These are phyloP conservation scores for Pisolithus thermaeus DNA, from an alignment of 1,284 basidiomycete species.

Conservation along the genomic window DNA sequence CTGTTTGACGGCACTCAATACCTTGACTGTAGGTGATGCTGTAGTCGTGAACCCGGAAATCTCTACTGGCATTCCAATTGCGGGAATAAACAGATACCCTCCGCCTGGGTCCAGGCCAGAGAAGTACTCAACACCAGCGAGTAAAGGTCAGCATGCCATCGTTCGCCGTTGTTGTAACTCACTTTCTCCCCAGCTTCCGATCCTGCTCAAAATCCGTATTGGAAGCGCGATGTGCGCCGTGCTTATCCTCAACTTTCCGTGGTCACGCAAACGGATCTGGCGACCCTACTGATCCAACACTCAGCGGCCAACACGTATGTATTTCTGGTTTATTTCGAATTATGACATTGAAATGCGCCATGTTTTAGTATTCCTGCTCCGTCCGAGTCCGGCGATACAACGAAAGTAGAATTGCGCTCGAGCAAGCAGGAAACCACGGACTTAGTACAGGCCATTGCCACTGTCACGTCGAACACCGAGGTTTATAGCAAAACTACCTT, in stretches of 20 bases:
- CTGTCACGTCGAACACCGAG: constrained; percentile 55
- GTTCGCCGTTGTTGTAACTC: background rate
- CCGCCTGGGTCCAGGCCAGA: constrained; percentile 85
- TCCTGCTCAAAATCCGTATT: constrained; percentile 83
- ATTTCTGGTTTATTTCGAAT: background rate
- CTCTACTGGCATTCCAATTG: constrained; percentile 85
- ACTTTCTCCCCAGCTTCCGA: constrained; percentile 56
- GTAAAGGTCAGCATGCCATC: constrained; percentile 55
- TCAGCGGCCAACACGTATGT: constrained; percentile 63
- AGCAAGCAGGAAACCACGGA: constrained; percentile 42
- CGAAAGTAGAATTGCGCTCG: constrained; percentile 44
- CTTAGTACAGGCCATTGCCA: constrained; percentile 65
- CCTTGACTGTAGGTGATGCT: constrained; percentile 53
- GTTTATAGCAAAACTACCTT: constrained; percentile 60
- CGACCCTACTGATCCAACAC: constrained; percentile 78
- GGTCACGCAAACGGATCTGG: constrained; percentile 76
- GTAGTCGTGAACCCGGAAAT: constrained; percentile 84
- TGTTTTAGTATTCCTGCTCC: constrained; percentile 52
- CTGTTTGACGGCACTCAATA: constrained; percentile 7
- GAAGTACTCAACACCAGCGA: constrained; percentile 80
- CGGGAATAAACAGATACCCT: constrained; percentile 71
- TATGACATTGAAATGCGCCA: constrained; percentile 6
- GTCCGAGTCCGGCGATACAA: constrained; percentile 35
- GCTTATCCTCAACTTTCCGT: constrained; percentile 86
- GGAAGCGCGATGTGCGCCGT: constrained; percentile 90